Conservation (phyloP, 441 rosid genomes). For the Mallotus repandus region DNA sequence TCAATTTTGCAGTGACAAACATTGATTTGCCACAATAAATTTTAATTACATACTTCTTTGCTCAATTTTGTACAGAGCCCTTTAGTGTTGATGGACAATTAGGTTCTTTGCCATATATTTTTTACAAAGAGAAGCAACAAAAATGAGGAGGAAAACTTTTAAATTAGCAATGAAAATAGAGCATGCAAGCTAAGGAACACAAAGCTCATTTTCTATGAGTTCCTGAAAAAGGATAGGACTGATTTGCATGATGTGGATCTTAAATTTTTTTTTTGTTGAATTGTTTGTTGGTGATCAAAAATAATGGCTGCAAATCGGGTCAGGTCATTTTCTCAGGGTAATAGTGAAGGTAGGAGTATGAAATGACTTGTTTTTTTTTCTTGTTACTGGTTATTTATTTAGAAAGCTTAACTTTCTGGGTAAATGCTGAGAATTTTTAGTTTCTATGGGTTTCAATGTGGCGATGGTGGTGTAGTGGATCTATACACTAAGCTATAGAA, state of each 20-base stretch:
- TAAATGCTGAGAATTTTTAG: conserved; percentile 5
- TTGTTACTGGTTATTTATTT: conserved; percentile 24
- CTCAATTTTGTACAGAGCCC: conserved; percentile 38
- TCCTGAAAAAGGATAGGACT: conserved; percentile 55
- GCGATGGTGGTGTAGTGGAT: conserved; percentile 39
- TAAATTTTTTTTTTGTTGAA: too few species aligned
- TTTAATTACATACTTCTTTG: conserved; percentile 11
- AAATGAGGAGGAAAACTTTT: conserved; percentile 43
- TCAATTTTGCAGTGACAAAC: neutral
- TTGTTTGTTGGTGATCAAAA: too few species aligned
- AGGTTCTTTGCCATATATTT: conserved; percentile 94
- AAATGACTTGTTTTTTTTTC: neutral
- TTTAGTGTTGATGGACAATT: conserved; percentile 52
- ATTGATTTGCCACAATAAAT: neutral
- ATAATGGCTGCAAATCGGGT: too few species aligned
- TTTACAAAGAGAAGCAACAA: conserved; percentile 68
- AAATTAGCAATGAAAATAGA: conserved; percentile 31
- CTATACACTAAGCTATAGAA: conserved; percentile 83
- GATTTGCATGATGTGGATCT: too few species aligned
- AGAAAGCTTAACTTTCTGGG: conserved; percentile 16
- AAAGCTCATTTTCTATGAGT: conserved; percentile 74
- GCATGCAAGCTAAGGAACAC: conserved; percentile 34
- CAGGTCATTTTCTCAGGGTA: too few species aligned
- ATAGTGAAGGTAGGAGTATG: conserved; percentile 36
- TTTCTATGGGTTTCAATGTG: conserved; percentile 29